Conservation (phyloP, 2,329 filamentous ascomycete species). For the Hortaea werneckii region DNA sequence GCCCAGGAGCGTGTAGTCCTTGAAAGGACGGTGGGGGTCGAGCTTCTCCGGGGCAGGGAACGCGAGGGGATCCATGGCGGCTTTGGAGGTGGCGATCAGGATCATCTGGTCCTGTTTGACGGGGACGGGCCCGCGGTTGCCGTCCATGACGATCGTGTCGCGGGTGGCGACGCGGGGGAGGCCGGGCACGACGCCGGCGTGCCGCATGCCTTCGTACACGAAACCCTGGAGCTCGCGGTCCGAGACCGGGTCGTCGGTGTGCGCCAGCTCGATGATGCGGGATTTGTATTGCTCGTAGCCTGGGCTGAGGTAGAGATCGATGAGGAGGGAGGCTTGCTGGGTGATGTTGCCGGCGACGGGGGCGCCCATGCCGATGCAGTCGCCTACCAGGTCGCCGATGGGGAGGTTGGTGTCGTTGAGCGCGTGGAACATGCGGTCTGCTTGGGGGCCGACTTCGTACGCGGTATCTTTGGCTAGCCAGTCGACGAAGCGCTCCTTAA, state of each 20-base stretch:
- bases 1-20: conserved; percentile 30
- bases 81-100: conserved; percentile 35
- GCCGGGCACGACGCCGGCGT: conserved; percentile 43
- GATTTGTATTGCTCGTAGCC: conserved; percentile 42
- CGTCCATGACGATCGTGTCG: conserved; percentile 35
- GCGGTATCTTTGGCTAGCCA: conserved; percentile 40
- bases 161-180: conserved; percentile 40
- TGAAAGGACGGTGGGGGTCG: conserved; percentile 33
- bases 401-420: conserved; percentile 37
- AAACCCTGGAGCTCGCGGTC: conserved; percentile 42
- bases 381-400: conserved; percentile 39
- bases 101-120: conserved; percentile 37
- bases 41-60: conserved; percentile 34
- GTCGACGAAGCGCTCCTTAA: conserved; percentile 35
- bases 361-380: conserved; percentile 41
- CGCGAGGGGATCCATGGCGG: conserved; percentile 30
- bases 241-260: conserved; percentile 33
- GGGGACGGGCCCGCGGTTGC: conserved; percentile 36
- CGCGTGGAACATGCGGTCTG: conserved; percentile 43
- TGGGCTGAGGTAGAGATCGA: conserved; percentile 42
- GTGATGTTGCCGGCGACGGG: conserved; percentile 43
- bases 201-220: conserved; percentile 46
- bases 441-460: conserved; percentile 40
- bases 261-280: conserved; percentile 41
- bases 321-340: conserved; percentile 43